These are phyloP conservation scores for Magnusiomyces ingens DNA, from an alignment of 1,139 yeast genomes.

Conservation along the genomic window DNA sequence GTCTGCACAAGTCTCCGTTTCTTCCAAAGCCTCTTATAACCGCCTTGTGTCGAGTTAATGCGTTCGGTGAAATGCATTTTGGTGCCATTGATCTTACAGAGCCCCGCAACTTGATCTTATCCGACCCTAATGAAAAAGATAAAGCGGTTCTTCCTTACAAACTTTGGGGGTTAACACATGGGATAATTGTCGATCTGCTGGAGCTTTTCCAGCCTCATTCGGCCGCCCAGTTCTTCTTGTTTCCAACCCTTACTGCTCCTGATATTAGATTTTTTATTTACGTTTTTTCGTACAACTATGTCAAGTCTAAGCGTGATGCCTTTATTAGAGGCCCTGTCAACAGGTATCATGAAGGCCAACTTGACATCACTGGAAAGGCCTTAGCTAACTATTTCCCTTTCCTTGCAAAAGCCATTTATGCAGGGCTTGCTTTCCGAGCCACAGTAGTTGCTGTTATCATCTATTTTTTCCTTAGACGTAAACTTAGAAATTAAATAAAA, in stretches of 20 bases:
- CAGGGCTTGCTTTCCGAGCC: slow-evolving; percentile 8
- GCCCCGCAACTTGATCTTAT: slow-evolving; percentile 12
- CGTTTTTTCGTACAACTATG: slow-evolving; percentile 10
- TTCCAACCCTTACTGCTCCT: slow-evolving; percentile 21
- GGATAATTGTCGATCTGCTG: slow-evolving; percentile 31
- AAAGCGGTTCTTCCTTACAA: slow-evolving; percentile 21
- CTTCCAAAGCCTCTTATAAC: slow-evolving; percentile 20
- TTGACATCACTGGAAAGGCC: slow-evolving; percentile 15
- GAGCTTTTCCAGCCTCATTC: slow-evolving; percentile 25
- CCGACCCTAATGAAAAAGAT: slow-evolving; percentile 2
- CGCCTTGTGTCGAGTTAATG: slow-evolving; percentile 16
- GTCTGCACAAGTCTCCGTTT: slow-evolving; percentile 17
- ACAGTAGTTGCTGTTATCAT: not conserved
- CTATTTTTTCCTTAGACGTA: not conserved
- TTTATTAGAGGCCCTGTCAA: not conserved
- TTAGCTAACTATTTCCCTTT: slow-evolving; percentile 14
- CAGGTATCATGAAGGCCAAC: slow-evolving; percentile 12
- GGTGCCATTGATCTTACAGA: slow-evolving; percentile 30
- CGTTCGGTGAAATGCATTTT: slow-evolving; percentile 31
- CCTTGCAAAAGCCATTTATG: slow-evolving; percentile 11
- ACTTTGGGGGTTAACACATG: slow-evolving; percentile 37
- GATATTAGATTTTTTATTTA: slow-evolving; percentile 19
- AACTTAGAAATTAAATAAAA: not conserved
- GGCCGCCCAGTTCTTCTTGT: slow-evolving; percentile 10
- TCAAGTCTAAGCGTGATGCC: slow-evolving; percentile 2